Evolutionary conservation across 2,329 filamentous ascomycete genomes (phyloP).

Genomic region (Aspergillus sp.): DNA sequence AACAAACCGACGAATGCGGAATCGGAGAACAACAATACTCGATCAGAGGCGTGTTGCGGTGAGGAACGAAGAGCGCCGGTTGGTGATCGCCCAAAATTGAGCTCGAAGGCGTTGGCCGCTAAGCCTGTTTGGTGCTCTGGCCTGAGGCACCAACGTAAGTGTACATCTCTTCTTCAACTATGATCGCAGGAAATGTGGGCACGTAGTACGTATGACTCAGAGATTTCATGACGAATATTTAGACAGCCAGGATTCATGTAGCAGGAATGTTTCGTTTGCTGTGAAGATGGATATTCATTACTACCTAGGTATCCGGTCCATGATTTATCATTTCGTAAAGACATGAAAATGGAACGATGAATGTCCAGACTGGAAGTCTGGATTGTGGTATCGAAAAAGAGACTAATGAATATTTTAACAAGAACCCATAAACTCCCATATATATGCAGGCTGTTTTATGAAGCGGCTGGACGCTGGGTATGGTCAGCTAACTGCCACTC

Average conservation of each 20-base stretch:
- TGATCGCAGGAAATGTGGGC: neutral
- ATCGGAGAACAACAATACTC: neutral
- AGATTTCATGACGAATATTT: no score
- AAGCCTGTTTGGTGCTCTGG: conserved; percentile 7
- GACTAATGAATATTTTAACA: neutral
- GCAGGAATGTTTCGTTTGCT: no score
- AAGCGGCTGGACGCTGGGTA: neutral
- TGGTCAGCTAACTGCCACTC: no score
- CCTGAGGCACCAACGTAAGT: conserved; percentile 6
- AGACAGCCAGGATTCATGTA: no score
- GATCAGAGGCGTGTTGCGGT: neutral
- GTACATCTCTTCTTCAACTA: neutral
- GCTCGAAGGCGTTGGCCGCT: conserved; percentile 3
- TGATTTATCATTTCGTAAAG: no score
- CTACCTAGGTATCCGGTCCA: no score
- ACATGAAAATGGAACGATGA: no score
- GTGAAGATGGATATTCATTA: no score
- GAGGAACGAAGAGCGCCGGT: neutral
- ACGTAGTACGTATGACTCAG: neutral
- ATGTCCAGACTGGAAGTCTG: no score
- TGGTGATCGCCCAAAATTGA: neutral
- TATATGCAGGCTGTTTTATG: neutral
- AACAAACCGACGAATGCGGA: neutral
- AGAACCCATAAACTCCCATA: neutral
- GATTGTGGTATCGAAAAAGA: neutral